Evolutionary conservation across 1,139 yeast species (phyloP), one percentile per base, ranked within the genome.

Genomic region (Kluyveromyces sp.): DNA sequence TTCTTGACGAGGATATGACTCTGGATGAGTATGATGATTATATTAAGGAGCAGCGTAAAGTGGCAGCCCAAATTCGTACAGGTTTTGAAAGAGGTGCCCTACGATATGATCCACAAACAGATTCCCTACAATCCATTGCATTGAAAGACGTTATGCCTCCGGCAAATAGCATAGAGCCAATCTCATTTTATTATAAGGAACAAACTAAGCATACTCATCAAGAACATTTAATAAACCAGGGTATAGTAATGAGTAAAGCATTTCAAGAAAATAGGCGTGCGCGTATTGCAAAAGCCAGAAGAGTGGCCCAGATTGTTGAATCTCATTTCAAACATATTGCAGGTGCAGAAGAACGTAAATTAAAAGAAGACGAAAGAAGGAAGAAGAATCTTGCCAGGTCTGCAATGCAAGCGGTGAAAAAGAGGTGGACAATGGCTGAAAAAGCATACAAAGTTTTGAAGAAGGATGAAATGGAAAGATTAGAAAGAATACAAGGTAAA

Each of bases 381-480:
- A 71, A 85, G 51, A 72, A 75, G 48, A 79, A 76, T 48, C 67
- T 90, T 34, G 95, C 97, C 31, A 78, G 89, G 55, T 74, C 81
- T 47, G 87, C 95, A 0, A 82, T 86, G 1, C 83, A 80, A 54
- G 90, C 92, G 34, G 96, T 92, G 7, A 83, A 83, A 67, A 88
- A 83, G 61, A 81, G 95, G 61, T 94, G 99, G 99, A 70, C 74
- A 29, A 75, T 90, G 47, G 98, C 97, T 2, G 86, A 83, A 52
- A 89, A 87, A 60, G 97, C 95, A 0, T 82, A 78, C 58, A 72
- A 72, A 44, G 67, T 69, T 6, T 57, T 76, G 50, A 74, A 69
- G 49, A 74, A 69, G 50, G 70, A 72, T 48, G 83, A 82, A 53
- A 80, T 74, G 50, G 92, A 83, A 52, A 83, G 79, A 65, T 69